Evolutionary conservation across 108 stramenopile species (phyloP), one percentile per base, ranked within the genome.

Genomic region (Fragilaria radians): DNA sequence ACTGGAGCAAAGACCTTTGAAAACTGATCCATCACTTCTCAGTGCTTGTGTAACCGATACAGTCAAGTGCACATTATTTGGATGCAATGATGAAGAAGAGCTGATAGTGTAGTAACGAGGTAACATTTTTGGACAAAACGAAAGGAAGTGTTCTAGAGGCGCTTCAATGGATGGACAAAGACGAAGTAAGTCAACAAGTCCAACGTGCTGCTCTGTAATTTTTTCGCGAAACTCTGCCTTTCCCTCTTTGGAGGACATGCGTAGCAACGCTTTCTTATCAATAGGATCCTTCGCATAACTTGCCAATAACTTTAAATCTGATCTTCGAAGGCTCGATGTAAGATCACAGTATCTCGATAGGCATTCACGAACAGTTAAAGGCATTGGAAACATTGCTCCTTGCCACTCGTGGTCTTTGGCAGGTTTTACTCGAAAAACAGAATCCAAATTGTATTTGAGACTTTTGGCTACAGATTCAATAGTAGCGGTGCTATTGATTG

Each of bases 41-140:
- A 65, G 26, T 26, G 71, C 65, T 54, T 82, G 59, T 28, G 89
- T 61, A 30, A 97, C 74, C 51, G 96, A 77, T 24, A 97, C 94
- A 0, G 97, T 97, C 68, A 97, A 66, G 61, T 96, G 94, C 33
- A 99, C 77, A 18, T 73, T 64, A 0, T 78, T 69, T 3, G 97
- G 96, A 64, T 94, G 81, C 1, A 80, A 81, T 63, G 68, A 64
- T 0, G 95, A 78, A 4, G 93, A 96, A 14, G 95, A 96, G 18
- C 91, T 77, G 51, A 99, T 98, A 48, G 99, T 98, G 76, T 96
- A 99, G 62, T 82, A 91, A 28, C 99, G 84, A n/a, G 97, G 95
- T 55, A 90, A 84, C 27, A 96, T 65, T 47, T 79, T 78, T 1
- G 95, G 97, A 53, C 84, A 86, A 24, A 93, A 46, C 53, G 64